Conservation (phyloP, 2,329 filamentous ascomycete genomes). For the Monilinia aucupariae region DNA sequence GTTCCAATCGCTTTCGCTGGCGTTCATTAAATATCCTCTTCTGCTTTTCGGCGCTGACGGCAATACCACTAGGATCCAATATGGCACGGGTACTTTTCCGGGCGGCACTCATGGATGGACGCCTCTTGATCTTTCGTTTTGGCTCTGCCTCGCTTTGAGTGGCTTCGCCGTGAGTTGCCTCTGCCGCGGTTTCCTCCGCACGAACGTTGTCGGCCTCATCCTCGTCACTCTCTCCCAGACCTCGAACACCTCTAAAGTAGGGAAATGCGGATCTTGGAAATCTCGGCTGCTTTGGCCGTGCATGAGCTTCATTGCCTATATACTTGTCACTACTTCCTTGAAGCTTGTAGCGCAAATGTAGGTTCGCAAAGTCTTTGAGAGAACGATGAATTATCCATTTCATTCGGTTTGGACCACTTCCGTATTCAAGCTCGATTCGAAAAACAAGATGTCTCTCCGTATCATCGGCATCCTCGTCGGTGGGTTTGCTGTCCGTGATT, state of each 20-base stretch:
- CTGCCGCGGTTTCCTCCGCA: slow-evolving; percentile 46
- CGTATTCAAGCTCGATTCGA: slow-evolving; percentile 90
- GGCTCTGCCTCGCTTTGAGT: slow-evolving; percentile 66
- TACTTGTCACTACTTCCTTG: slow-evolving; percentile 80
- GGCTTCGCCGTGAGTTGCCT: slow-evolving; percentile 64
- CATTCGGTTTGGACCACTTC: slow-evolving; percentile 92
- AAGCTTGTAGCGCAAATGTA: slow-evolving; percentile 90
- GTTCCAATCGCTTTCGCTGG: slow-evolving; percentile 79
- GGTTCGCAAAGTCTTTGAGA: slow-evolving; percentile 81
- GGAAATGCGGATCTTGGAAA: slow-evolving; percentile 89
- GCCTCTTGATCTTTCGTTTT: slow-evolving; percentile 44
- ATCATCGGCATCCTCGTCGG: slow-evolving; percentile 48
- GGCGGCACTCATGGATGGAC: slow-evolving; percentile 40
- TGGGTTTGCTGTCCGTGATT: slow-evolving; percentile 71
- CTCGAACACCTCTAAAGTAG: slow-evolving; percentile 75
- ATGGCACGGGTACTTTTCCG: slow-evolving; percentile 49
- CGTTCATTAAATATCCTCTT: slow-evolving; percentile 62
- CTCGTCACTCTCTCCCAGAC: slow-evolving; percentile 74
- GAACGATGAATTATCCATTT: slow-evolving; percentile 89
- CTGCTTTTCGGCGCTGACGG: slow-evolving; percentile 38
- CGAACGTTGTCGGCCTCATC: slow-evolving; percentile 41
- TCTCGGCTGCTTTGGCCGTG: slow-evolving; percentile 73
- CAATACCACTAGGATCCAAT: slow-evolving; percentile 35
- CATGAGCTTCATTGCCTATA: slow-evolving; percentile 58
- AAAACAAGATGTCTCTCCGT: slow-evolving; percentile 73